phyloP scores from a whole-genome alignment of 1,284 basidiomycete genomes.

The Ustilago shanxiensis region DNA sequence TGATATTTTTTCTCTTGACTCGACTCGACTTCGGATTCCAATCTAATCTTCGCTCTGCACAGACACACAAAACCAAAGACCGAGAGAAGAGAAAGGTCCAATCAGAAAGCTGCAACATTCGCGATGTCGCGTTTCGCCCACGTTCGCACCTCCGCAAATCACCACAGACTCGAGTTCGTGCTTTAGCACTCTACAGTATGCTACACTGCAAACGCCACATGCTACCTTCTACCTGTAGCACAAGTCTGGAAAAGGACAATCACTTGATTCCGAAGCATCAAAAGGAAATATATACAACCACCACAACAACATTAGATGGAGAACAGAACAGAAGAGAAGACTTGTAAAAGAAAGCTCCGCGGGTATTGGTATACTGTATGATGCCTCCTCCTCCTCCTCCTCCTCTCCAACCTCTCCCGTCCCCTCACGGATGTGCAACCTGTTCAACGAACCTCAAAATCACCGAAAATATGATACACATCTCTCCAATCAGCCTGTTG shows the following conservation, averaged over 20 bases:
- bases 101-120: constrained; percentile 2
- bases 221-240: no score
- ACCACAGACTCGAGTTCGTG: no score
- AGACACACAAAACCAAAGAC: no score
- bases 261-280: no score
- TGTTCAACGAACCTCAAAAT: constrained; percentile 55
- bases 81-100: not conserved
- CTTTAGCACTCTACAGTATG: no score
- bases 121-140: constrained; percentile 25
- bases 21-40: no score
- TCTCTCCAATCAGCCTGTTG: constrained; percentile 49
- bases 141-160: not conserved
- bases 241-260: not conserved
- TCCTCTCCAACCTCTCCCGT: not conserved
- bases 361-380: no score
- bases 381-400: not conserved
- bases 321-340: no score
- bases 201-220: no score
- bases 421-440: not conserved
- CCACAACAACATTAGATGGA: not conserved
- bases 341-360: not conserved
- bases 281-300: no score
- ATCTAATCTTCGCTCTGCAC: constrained; percentile 7
- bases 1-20: no score
- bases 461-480: constrained; percentile 61